Conservation (phyloP, 441 rosid species). For the Jatropha multifida region DNA sequence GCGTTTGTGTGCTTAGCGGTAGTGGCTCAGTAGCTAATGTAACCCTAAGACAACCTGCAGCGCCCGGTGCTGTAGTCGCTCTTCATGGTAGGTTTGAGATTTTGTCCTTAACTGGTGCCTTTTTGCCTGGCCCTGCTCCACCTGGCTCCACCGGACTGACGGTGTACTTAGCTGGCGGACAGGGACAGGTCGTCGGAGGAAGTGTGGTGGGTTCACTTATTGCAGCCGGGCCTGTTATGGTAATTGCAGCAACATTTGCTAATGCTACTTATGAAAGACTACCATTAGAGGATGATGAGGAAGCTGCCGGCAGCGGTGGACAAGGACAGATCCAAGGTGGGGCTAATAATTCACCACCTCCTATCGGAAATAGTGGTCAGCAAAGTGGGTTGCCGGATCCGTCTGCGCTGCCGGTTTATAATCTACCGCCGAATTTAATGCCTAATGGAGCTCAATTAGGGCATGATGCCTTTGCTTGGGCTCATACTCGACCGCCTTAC, state of each 20-base stretch:
- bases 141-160: constrained; percentile 85
- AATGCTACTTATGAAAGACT: constrained; percentile 83
- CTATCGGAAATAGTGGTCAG: constrained; percentile 41
- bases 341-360: constrained; percentile 43
- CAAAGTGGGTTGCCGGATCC: constrained; percentile 43
- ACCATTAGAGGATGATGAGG: constrained; percentile 72
- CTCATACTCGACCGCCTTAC: constrained; percentile 60
- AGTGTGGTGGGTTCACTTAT: constrained; percentile 70
- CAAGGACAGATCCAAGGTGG: constrained; percentile 51
- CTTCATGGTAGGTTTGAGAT: constrained; percentile 90
- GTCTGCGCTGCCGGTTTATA: constrained; percentile 47
- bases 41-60: constrained; percentile 75
- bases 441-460: constrained; percentile 59
- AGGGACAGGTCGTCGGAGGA: constrained; percentile 88
- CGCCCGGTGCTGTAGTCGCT: constrained; percentile 70
- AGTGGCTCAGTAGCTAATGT: constrained; percentile 85
- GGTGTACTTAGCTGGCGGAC: constrained; percentile 76
- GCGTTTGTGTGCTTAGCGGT: constrained; percentile 81
- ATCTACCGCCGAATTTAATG: constrained; percentile 52
- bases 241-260: constrained; percentile 79
- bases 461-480: constrained; percentile 76
- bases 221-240: constrained; percentile 83
- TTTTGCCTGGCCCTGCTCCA: constrained; percentile 85
- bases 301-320: constrained; percentile 34
- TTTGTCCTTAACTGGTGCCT: constrained; percentile 71